Conservation (phyloP, 2,329 filamentous ascomycete species). For the Phyllosticta citrichinensis region DNA sequence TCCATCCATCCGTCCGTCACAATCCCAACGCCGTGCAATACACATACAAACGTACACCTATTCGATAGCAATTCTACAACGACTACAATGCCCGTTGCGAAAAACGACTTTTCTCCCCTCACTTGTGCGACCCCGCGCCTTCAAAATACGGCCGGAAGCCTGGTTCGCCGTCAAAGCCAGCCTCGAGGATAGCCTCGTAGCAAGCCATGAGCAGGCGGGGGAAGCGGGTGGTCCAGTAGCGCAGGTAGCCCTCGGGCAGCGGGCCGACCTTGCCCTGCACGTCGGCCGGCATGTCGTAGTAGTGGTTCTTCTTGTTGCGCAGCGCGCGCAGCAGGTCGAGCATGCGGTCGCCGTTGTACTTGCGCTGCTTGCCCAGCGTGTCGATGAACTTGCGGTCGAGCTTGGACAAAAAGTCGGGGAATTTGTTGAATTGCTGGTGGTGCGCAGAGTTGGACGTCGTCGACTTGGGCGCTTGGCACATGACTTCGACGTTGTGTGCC, state of each 20-base stretch:
- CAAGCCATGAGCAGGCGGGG: constrained; percentile 69
- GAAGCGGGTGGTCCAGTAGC: constrained; percentile 74
- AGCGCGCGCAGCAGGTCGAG: constrained; percentile 81
- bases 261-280: constrained; percentile 65
- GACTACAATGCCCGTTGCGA: no score
- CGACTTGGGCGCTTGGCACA: constrained; percentile 15
- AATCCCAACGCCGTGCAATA: no score
- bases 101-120: background rate
- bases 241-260: constrained; percentile 69
- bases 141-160: constrained; percentile 64
- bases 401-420: constrained; percentile 65
- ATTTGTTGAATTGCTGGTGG: constrained; percentile 38
- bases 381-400: constrained; percentile 78
- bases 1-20: no score
- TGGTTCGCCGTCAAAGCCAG: constrained; percentile 53
- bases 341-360: constrained; percentile 77
- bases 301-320: constrained; percentile 95
- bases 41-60: no score
- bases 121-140: background rate
- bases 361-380: constrained; percentile 84
- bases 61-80: no score
- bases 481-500: constrained; percentile 34
- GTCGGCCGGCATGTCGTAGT: constrained; percentile 83
- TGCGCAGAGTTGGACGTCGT: constrained; percentile 38
- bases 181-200: constrained; percentile 61